These are phyloP conservation scores for Xylariaceae sp. DNA, from an alignment of 2,329 filamentous ascomycete genomes.

Conservation along the genomic window DNA sequence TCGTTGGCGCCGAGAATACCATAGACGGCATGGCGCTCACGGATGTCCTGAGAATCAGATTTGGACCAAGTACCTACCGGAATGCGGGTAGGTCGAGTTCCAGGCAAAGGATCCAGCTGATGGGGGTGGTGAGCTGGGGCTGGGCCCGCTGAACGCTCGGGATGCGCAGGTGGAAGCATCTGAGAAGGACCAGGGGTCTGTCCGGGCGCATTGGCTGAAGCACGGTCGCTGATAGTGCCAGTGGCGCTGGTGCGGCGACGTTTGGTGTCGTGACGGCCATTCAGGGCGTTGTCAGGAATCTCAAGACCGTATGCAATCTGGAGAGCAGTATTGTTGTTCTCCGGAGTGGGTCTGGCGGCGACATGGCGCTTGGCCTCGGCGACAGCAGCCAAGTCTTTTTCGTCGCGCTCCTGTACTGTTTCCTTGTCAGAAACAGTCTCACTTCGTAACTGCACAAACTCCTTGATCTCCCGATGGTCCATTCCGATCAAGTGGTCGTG, in stretches of 20 bases:
- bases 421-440: slow-evolving; percentile 31
- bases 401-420: slow-evolving; percentile 37
- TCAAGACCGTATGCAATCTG: slow-evolving; percentile 51
- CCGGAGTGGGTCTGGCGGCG: slow-evolving; percentile 39
- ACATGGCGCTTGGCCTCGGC: slow-evolving; percentile 45
- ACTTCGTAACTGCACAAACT: slow-evolving; percentile 55
- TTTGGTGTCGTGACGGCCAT: slow-evolving; percentile 40
- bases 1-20: slow-evolving; percentile 60
- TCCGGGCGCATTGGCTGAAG: too few species aligned
- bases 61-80: slow-evolving; percentile 57
- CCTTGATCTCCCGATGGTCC: slow-evolving; percentile 56
- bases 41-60: slow-evolving; percentile 43
- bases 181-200: slow-evolving; percentile 1
- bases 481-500: slow-evolving; percentile 52
- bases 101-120: slow-evolving; percentile 34
- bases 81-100: slow-evolving; percentile 54
- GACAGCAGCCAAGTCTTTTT: slow-evolving; percentile 41
- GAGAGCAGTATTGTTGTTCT: slow-evolving; percentile 39
- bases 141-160: background rate
- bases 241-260: slow-evolving; percentile 42
- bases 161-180: slow-evolving; percentile 5
- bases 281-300: slow-evolving; percentile 41
- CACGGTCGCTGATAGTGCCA: slow-evolving; percentile 32
- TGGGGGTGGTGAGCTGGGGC: slow-evolving; percentile 7
- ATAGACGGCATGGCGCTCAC: slow-evolving; percentile 58